phyloP scores from a whole-genome alignment of 78 protist genomes.

The Dictyostelium intermedium region DNA sequence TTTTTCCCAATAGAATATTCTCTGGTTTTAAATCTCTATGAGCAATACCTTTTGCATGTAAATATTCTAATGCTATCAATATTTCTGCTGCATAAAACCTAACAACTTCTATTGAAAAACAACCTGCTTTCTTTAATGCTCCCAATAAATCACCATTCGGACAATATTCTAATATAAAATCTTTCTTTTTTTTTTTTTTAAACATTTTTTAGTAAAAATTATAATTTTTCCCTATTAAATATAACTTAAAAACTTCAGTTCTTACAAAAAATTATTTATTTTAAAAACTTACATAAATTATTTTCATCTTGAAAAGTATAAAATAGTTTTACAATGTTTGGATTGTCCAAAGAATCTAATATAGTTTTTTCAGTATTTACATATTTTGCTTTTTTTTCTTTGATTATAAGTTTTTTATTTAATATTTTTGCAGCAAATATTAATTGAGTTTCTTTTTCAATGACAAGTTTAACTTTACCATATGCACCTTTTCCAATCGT shows the following conservation, averaged over 20 bases:
- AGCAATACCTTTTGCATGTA: conserved; percentile 68
- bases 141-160: conserved; percentile 84
- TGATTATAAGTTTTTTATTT: conserved; percentile 70
- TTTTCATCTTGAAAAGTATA: conserved; percentile 86
- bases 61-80: conserved; percentile 79
- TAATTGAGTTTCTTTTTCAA: conserved; percentile 67
- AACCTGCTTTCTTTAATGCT: conserved; percentile 26
- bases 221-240: no score
- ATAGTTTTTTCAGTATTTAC: conserved; percentile 87
- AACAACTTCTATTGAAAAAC: conserved; percentile 43
- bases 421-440: conserved; percentile 86
- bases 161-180: conserved; percentile 86
- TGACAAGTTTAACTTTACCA: conserved; percentile 76
- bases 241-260: no score
- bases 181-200: background rate
- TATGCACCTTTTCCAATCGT: conserved; percentile 72
- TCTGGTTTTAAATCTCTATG: conserved; percentile 90
- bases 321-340: conserved; percentile 85
- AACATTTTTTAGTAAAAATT: no score
- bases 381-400: conserved; percentile 79
- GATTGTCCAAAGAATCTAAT: conserved; percentile 85
- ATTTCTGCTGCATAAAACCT: conserved; percentile 87
- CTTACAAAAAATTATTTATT: no score
- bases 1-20: conserved; percentile 73
- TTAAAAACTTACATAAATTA: conserved; percentile 58